phyloP scores from a whole-genome alignment of 208 protist genomes.

The Novymonas esmeraldas region DNA sequence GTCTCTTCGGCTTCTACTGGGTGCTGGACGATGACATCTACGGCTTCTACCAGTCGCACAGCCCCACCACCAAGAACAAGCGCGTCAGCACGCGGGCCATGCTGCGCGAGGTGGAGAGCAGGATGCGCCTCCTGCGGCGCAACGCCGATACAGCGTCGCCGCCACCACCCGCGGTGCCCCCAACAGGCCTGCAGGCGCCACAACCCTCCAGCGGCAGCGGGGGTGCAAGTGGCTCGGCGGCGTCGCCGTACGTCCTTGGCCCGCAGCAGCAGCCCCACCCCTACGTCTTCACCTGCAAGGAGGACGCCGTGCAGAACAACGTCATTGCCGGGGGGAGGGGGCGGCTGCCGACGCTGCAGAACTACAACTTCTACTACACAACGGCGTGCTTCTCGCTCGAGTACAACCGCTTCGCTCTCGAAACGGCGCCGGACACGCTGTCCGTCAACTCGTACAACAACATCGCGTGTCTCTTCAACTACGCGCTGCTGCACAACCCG shows the following conservation, averaged over 20 bases:
- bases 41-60: conserved; percentile 43
- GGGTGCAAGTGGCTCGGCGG: neutral
- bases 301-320: conserved; percentile 43
- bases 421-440: conserved; percentile 42
- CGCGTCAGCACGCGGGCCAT: conserved; percentile 58
- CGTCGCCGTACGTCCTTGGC: neutral
- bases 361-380: conserved; percentile 39
- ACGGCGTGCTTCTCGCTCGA: conserved; percentile 82
- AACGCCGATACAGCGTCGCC: conserved; percentile 30
- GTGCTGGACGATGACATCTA: conserved; percentile 92
- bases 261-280: conserved; percentile 15
- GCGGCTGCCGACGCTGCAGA: conserved; percentile 10
- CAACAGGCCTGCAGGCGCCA: neutral
- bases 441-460: conserved; percentile 89
- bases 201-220: neutral
- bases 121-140: conserved; percentile 44
- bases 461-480: conserved; percentile 85
- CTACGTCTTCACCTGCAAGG: conserved; percentile 39
- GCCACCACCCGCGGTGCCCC: conserved; percentile 15
- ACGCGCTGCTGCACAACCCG: conserved; percentile 66
- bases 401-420: conserved; percentile 76
- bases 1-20: conserved; percentile 73
- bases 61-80: conserved; percentile 41
- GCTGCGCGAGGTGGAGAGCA: conserved; percentile 52
- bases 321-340: conserved; percentile 12